These are phyloP conservation scores for Cutaneotrichosporon sp. DNA, from an alignment of 1,284 basidiomycete genomes.

Conservation along the genomic window DNA sequence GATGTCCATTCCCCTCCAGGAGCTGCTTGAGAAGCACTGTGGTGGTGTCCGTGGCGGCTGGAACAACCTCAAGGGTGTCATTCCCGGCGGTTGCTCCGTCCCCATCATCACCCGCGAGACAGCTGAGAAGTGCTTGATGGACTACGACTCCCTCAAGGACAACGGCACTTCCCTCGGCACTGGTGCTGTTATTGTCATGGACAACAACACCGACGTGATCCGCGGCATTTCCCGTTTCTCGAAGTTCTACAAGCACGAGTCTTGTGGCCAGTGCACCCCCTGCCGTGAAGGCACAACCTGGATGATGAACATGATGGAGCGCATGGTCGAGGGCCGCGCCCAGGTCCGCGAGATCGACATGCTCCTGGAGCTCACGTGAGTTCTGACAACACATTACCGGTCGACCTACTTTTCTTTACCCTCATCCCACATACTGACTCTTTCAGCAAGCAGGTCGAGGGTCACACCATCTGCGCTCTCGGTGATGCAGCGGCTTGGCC, in stretches of 20 bases:
- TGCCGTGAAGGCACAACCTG: conserved; percentile 94
- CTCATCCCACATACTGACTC: conserved; percentile 20
- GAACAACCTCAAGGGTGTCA: conserved; percentile 87
- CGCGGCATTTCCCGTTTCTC: conserved; percentile 89
- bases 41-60: conserved; percentile 92
- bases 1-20: conserved; percentile 94
- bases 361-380: conserved; percentile 82
- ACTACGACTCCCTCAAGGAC: conserved; percentile 96
- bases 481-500: conserved; percentile 99
- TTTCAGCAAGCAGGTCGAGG: conserved; percentile 87
- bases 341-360: conserved; percentile 95
- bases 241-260: conserved; percentile 97
- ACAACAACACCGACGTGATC: conserved; percentile 93
- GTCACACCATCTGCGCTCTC: conserved; percentile 89
- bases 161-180: conserved; percentile 91
- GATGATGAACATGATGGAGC: conserved; percentile 99
- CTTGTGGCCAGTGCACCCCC: conserved; percentile 96
- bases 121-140: conserved; percentile 90
- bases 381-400: conserved; percentile 11
- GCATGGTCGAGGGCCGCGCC: conserved; percentile 72
- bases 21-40: conserved; percentile 93
- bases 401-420: neutral
- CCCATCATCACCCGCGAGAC: conserved; percentile 82
- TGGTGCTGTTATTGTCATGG: conserved; percentile 98
- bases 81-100: conserved; percentile 92